Base-by-base conservation (phyloP, 176 grass and related monocot species). In the Thinopyrum elongatum region DNA sequence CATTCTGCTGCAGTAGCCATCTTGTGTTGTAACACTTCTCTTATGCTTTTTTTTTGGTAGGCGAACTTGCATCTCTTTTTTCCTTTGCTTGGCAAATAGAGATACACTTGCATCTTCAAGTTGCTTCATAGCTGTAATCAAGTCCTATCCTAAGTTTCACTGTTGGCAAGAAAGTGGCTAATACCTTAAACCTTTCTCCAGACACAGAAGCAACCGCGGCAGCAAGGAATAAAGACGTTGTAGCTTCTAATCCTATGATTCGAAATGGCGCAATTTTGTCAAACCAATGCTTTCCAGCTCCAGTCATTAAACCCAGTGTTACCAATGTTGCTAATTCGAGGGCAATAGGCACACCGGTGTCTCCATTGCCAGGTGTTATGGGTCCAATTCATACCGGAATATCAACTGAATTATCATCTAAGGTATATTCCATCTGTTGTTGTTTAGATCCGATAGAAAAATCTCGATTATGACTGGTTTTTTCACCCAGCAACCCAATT, bases 351-450 rank as follows among this genome's bases (percentile, higher is more conserved):
- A 77, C 93, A 69, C 47, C 86, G 0, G 66, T 88, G 49, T 76
- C 86, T 80, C 83, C 71, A 59, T 53, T 72, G 49, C 68, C 81
- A 42, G 76, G 70, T 65, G 71, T 65, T 55, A 79, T 88, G 22
- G 27, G 90, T 44, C 81, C 86, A 33, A 28, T 70, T 80, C 87
- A 88, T 59, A 81, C 49, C 17, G 85, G 87, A 88, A 62, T 65
- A 62, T 55, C 87, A 87, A 7, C 84, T 65, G 97, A 95, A 76
- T 60, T 95, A 60, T 86, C 90, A 88, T 34, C 73, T 16, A 92
- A 98, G 97, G 97, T 89, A 88, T 51, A 55, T 80, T 80, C 41
- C 39, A 60, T 84, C 35, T 62, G 15, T 47, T 69, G 57, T 61
- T 33, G 30, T 64, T 29, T 53, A 39, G 4, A 79, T 80, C 25